Conservation (phyloP, 345 rosid genomes). For the Pugionium cornutum region DNA sequence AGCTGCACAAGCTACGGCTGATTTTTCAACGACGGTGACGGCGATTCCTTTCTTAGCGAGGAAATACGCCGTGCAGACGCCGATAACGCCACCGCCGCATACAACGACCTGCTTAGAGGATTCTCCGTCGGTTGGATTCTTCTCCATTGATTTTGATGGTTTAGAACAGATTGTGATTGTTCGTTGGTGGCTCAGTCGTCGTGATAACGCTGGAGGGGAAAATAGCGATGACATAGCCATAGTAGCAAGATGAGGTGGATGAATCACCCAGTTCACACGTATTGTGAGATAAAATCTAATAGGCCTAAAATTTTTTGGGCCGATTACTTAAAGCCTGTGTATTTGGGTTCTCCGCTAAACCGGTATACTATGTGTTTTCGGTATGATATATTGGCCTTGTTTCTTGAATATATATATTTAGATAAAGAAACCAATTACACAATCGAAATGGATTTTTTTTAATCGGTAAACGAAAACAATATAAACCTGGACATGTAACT, state of each 20-base stretch:
- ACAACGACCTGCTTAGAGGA: slow-evolving; percentile 53
- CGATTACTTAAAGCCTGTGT: not conserved
- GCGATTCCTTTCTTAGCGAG: slow-evolving; percentile 67
- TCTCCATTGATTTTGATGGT: slow-evolving; percentile 29
- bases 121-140: not conserved
- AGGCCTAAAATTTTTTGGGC: slow-evolving; percentile 26
- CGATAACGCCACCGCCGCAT: slow-evolving; percentile 84
- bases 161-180: slow-evolving; percentile 29
- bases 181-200: not conserved
- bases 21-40: slow-evolving; percentile 74
- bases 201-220: slow-evolving; percentile 1
- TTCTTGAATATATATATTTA: too few relatives aligned
- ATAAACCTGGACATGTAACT: too few relatives aligned
- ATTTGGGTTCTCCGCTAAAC: too few relatives aligned
- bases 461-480: too few relatives aligned
- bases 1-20: slow-evolving; percentile 82
- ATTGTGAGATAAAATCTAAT: not conserved
- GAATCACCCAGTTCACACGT: slow-evolving; percentile 26
- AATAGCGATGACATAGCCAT: slow-evolving; percentile 33
- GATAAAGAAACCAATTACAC: too few relatives aligned
- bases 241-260: slow-evolving; percentile 22
- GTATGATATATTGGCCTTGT: too few relatives aligned
- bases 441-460: too few relatives aligned
- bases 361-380: too few relatives aligned
- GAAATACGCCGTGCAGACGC: slow-evolving; percentile 88